phyloP scores from a whole-genome alignment of 257 asterid species.

The Solanum medicagineum region DNA sequence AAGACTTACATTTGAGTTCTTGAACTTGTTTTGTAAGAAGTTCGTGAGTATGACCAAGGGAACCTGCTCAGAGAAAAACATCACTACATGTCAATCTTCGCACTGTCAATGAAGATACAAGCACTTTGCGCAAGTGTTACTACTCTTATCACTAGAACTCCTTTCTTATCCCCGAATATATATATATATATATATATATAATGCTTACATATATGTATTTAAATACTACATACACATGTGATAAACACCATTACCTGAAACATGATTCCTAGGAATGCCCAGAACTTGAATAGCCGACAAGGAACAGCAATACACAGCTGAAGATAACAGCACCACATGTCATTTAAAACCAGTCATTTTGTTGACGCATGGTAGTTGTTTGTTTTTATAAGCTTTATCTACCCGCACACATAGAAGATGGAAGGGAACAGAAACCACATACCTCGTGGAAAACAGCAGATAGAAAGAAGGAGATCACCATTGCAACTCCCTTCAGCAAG shows the following conservation, averaged over 20 bases:
- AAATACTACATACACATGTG: neutral
- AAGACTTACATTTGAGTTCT: slow-evolving; percentile 71
- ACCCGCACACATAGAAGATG: neutral
- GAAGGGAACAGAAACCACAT: neutral
- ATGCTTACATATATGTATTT: neutral
- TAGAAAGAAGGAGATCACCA: slow-evolving; percentile 68
- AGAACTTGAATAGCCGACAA: slow-evolving; percentile 87
- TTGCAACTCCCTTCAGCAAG: slow-evolving; percentile 58
- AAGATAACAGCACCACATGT: slow-evolving; percentile 12
- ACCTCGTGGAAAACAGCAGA: slow-evolving; percentile 99
- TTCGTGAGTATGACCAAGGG: slow-evolving; percentile 86
- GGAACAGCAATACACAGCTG: slow-evolving; percentile 97
- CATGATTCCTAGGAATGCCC: slow-evolving; percentile 94
- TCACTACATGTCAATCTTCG: neutral
- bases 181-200: no score
- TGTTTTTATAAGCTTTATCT: neutral
- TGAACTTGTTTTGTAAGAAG: slow-evolving; percentile 70
- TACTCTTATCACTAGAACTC: neutral
- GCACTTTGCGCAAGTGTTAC: neutral
- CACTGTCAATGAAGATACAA: neutral
- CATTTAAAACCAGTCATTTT: neutral
- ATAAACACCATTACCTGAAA: slow-evolving; percentile 53
- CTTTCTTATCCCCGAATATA: neutral
- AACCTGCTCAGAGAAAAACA: slow-evolving; percentile 41
- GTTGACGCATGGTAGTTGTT: neutral